Conservation (phyloP, 768 basidiomycete species). For the Collybia mongolica region DNA sequence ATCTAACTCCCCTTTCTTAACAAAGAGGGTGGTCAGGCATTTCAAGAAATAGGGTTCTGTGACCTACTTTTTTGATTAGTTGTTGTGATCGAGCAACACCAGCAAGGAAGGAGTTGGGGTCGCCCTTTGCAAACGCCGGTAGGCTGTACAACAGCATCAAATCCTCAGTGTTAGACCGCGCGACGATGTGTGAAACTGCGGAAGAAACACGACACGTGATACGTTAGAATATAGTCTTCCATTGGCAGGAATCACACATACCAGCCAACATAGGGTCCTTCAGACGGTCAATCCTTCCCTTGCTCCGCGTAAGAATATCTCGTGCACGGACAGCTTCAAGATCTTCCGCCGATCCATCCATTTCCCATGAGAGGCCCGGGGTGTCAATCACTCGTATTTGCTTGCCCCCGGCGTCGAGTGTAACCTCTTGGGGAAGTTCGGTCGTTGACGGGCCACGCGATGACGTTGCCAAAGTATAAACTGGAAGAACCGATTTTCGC, state of each 20-base stretch:
- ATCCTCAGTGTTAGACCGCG: conserved; percentile 71
- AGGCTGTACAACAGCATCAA: conserved; percentile 87
- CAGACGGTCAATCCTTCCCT: conserved; percentile 80
- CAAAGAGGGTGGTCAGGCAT: conserved; percentile 9
- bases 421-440: conserved; percentile 60
- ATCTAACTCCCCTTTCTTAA: conserved; percentile 57
- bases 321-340: conserved; percentile 44
- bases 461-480: conserved; percentile 56
- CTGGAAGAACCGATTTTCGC: conserved; percentile 45
- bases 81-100: conserved; percentile 74
- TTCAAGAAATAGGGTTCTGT: not conserved
- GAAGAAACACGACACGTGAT: conserved; percentile 4
- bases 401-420: conserved; percentile 43
- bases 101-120: conserved; percentile 71
- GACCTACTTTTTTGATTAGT: conserved; percentile 72
- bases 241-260: conserved; percentile 32
- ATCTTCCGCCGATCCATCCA: conserved; percentile 37
- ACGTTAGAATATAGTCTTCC: conserved; percentile 6
- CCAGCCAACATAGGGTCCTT: conserved; percentile 76
- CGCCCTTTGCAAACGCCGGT: conserved; percentile 72
- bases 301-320: conserved; percentile 77
- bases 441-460: conserved; percentile 73
- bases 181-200: conserved; percentile 66
- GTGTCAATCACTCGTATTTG: conserved; percentile 78
- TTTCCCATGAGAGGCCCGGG: conserved; percentile 71